These are phyloP conservation scores for bread wheat (Triticum aestivum) DNA, from an alignment of 176 grass and related monocot species.

Conservation along the genomic window IWGSC_CS_RefSeq_v2.1 NC_057799.1:480343704-480344203, in stretches of 20 bases:
- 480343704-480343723: constrained; percentile 93
- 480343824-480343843: constrained; percentile 74
- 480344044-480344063: constrained; percentile 62
- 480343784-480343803: constrained; percentile 59
- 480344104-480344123: constrained; percentile 66
- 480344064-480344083: constrained; percentile 49
- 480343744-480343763: constrained; percentile 88
- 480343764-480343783: constrained; percentile 90
- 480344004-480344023: constrained; percentile 19
- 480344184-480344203: constrained; percentile 59
- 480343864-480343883: neutral
- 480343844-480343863: constrained; percentile 66
- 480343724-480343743: constrained; percentile 91
- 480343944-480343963: constrained; percentile 73
- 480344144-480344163: constrained; percentile 41
- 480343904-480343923: constrained; percentile 41
- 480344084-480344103: constrained; percentile 54
- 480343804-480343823: constrained; percentile 81
- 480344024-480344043: constrained; percentile 40
- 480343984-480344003: constrained; percentile 63
- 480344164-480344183: constrained; percentile 69
- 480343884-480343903: neutral
- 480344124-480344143: constrained; percentile 37
- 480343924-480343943: constrained; percentile 68
- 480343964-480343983: constrained; percentile 90